phyloP scores from a whole-genome alignment of 768 basidiomycete genomes.

The Steccherinum ochraceum region DNA sequence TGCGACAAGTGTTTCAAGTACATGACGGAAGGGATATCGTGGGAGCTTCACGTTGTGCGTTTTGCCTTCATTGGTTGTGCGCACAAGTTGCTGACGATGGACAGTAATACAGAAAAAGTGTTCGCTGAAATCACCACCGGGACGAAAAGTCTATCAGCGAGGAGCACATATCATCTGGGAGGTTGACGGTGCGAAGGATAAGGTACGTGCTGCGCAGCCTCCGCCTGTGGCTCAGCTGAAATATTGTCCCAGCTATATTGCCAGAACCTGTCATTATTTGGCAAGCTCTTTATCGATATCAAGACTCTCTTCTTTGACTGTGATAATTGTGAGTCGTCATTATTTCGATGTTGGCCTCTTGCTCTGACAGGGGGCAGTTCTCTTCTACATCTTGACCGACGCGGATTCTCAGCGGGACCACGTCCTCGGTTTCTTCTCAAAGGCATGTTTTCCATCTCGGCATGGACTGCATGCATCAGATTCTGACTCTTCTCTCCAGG shows the following conservation, averaged over 20 bases:
- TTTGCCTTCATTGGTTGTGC: background rate
- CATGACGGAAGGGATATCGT: slow-evolving; percentile 66
- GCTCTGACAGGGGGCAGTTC: slow-evolving; percentile 39
- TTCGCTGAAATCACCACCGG: slow-evolving; percentile 68
- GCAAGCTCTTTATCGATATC: slow-evolving; percentile 98
- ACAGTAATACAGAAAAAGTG: slow-evolving; percentile 55
- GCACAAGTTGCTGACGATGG: slow-evolving; percentile 12
- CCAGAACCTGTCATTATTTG: slow-evolving; percentile 92
- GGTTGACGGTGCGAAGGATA: slow-evolving; percentile 82
- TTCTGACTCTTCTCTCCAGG: slow-evolving; percentile 35
- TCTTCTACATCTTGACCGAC: slow-evolving; percentile 92
- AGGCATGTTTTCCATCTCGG: slow-evolving; percentile 32
- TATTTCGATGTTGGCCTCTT: background rate
- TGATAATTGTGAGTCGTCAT: slow-evolving; percentile 62
- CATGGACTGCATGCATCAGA: background rate
- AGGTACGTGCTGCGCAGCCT: slow-evolving; percentile 50
- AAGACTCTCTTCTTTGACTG: slow-evolving; percentile 93
- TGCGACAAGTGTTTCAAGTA: slow-evolving; percentile 98
- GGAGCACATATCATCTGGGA: slow-evolving; percentile 93
- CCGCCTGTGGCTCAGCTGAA: too few relatives aligned
- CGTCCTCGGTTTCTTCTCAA: slow-evolving; percentile 73
- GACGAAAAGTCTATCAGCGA: slow-evolving; percentile 82
- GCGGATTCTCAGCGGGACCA: slow-evolving; percentile 73
- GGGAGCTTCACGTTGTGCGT: slow-evolving; percentile 65
- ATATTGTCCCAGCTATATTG: slow-evolving; percentile 70